Conservation (phyloP, 2,329 filamentous ascomycete genomes). For the Arachnopeziza araneosa region DNA sequence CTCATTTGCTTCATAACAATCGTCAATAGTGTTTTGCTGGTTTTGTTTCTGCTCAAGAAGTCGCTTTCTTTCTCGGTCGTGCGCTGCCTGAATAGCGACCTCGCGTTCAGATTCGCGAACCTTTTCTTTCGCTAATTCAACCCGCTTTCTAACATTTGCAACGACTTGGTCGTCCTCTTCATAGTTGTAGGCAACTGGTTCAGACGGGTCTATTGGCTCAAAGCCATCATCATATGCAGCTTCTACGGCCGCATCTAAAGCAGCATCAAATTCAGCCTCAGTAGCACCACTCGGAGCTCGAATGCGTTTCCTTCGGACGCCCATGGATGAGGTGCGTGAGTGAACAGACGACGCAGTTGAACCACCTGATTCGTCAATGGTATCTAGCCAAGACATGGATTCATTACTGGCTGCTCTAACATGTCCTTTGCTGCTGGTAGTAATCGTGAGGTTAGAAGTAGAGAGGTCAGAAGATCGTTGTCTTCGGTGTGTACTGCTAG, state of each 20-base stretch:
- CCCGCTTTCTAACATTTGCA: slow-evolving; percentile 55
- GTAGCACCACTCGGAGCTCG: slow-evolving; percentile 65
- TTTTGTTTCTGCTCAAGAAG: slow-evolving; percentile 18
- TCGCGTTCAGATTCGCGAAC: slow-evolving; percentile 71
- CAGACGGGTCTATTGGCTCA: slow-evolving; percentile 56
- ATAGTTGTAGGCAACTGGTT: slow-evolving; percentile 25
- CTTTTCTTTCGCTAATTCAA: slow-evolving; percentile 70
- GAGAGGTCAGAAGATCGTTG: slow-evolving; percentile 27
- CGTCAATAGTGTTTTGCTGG: slow-evolving; percentile 39
- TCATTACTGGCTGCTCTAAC: slow-evolving; percentile 63
- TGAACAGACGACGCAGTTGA: slow-evolving; percentile 76
- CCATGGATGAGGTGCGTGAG: slow-evolving; percentile 69
- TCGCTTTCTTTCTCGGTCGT: slow-evolving; percentile 51
- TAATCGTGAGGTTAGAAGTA: slow-evolving; percentile 32
- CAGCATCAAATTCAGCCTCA: slow-evolving; percentile 88
- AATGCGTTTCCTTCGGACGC: slow-evolving; percentile 63
- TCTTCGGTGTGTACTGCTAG: slow-evolving; percentile 31
- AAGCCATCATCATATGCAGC: slow-evolving; percentile 91
- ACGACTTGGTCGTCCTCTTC: slow-evolving; percentile 36
- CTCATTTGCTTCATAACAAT: slow-evolving; percentile 58
- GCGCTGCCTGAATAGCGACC: slow-evolving; percentile 54
- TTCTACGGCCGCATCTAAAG: slow-evolving; percentile 90
- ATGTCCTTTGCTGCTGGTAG: slow-evolving; percentile 35
- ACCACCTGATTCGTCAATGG: slow-evolving; percentile 82
- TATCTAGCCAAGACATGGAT: slow-evolving; percentile 89